Conservation (phyloP, 139 green algal species). For the Haematococcus lacustris region DNA sequence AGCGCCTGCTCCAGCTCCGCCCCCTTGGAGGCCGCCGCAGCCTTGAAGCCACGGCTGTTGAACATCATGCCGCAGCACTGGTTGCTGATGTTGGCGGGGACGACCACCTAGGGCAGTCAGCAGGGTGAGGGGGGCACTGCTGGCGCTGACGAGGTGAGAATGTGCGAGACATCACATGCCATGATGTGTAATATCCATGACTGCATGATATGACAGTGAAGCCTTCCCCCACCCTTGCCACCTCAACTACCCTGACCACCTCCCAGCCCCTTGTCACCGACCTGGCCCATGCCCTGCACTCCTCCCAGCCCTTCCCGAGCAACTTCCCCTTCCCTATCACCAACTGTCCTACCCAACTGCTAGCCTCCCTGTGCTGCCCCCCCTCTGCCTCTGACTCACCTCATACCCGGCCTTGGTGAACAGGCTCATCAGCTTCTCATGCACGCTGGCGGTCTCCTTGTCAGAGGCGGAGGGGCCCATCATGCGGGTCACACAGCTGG, state of each 20-base stretch:
- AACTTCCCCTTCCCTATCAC: no score
- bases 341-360: neutral
- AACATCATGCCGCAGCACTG: conserved; percentile 95
- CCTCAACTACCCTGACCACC: neutral
- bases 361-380: neutral
- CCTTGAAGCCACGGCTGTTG: conserved; percentile 85
- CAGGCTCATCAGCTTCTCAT: conserved; percentile 87
- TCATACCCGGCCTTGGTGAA: conserved; percentile 78
- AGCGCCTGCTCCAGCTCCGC: conserved; percentile 71
- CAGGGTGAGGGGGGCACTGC: no score
- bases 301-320: no score
- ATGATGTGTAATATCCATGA: neutral
- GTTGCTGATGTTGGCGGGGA: conserved; percentile 65
- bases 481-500: conserved; percentile 89
- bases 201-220: neutral
- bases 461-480: conserved; percentile 82
- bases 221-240: neutral
- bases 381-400: neutral
- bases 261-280: no score
- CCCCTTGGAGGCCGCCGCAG: conserved; percentile 41
- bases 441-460: conserved; percentile 61
- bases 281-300: no score
- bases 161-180: neutral
- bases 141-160: no score
- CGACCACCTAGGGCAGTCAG: conserved; percentile 60